These are phyloP conservation scores for Tricladium varicosporioides DNA, from an alignment of 2,329 filamentous ascomycete genomes.

Conservation along the genomic window DNA sequence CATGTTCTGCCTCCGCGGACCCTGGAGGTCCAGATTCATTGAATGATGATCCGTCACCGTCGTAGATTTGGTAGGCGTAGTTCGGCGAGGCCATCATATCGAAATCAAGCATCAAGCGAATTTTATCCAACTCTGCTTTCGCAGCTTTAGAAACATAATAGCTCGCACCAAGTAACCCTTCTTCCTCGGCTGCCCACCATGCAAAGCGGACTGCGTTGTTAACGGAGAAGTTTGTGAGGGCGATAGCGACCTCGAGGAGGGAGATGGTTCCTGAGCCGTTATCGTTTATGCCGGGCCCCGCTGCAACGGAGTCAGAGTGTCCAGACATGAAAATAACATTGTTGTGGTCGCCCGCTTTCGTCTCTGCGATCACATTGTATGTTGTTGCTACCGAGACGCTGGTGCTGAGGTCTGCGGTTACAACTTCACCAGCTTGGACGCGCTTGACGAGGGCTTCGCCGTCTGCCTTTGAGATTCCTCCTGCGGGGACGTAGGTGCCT, in stretches of 20 bases:
- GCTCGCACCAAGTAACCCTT: constrained; percentile 59
- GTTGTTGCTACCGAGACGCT: constrained; percentile 1
- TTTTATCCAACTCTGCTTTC: constrained; percentile 54
- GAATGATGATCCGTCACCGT: constrained; percentile 62
- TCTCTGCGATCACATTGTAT: constrained; percentile 60
- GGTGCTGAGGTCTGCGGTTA: constrained; percentile 13
- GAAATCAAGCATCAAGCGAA: constrained; percentile 58
- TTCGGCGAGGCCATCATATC: constrained; percentile 55
- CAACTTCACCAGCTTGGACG: constrained; percentile 10
- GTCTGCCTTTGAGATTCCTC: constrained; percentile 44
- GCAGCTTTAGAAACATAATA: constrained; percentile 55
- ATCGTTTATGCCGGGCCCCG: constrained; percentile 48
- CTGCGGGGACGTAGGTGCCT: constrained; percentile 43
- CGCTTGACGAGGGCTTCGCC: constrained; percentile 17
- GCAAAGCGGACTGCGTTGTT: constrained; percentile 65
- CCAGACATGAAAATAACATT: constrained; percentile 64
- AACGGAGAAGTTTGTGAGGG: constrained; percentile 54
- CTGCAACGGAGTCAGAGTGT: constrained; percentile 59
- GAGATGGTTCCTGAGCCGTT: constrained; percentile 39
- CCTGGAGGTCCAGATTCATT: constrained; percentile 68
- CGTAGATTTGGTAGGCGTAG: constrained; percentile 66
- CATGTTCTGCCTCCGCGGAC: constrained; percentile 42
- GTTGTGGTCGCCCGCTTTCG: constrained; percentile 52
- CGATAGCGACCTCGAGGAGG: constrained; percentile 58
- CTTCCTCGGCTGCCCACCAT: constrained; percentile 66